These are phyloP conservation scores for Tolypocladium tundrense DNA, from an alignment of 2,329 filamentous ascomycete genomes.

Conservation along the genomic window DNA sequence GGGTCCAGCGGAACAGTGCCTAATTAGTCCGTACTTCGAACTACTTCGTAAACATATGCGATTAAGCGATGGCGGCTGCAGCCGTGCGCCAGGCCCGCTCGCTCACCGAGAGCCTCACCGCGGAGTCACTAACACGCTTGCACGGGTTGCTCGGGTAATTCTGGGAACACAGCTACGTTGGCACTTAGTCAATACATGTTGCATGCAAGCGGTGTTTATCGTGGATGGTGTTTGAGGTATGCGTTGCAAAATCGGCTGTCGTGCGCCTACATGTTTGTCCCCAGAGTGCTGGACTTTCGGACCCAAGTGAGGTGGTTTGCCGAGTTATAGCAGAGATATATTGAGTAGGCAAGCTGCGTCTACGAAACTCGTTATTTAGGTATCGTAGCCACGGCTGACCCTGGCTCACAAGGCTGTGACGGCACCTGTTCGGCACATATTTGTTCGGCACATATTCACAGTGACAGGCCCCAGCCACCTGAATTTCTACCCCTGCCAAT, in stretches of 20 bases:
- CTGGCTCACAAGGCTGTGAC: background rate
- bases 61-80: background rate
- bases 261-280: no score
- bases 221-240: no score
- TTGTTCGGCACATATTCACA: background rate
- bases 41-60: background rate
- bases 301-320: no score
- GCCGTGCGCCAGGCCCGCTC: background rate
- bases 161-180: no score
- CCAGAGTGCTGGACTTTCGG: no score
- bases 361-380: no score
- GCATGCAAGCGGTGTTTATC: background rate
- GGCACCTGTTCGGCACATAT: background rate
- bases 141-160: background rate
- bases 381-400: background rate
- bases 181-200: no score
- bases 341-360: no score
- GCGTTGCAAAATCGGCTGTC: no score
- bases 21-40: no score
- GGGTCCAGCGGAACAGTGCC: background rate
- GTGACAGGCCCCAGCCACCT: slow-evolving; percentile 15
- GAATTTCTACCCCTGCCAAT: slow-evolving; percentile 6
- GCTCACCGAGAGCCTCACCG: background rate
- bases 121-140: background rate
- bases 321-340: no score